These are phyloP conservation scores for Yarrowia galli DNA, from an alignment of 1,139 yeast genomes.

Conservation along the genomic window DNA sequence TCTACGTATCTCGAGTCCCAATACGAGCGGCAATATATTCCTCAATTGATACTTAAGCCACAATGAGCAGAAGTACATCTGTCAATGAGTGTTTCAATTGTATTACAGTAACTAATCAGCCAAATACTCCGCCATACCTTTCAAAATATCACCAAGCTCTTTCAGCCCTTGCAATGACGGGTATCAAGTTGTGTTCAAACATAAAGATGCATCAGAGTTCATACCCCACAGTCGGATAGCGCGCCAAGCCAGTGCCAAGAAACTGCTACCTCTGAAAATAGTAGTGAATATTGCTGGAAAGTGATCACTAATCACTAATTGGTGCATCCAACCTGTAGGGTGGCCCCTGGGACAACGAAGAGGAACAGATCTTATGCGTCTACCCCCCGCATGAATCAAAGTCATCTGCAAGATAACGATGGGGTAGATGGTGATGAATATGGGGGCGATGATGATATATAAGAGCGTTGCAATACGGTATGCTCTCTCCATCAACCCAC, in stretches of 20 bases:
- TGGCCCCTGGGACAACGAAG: conserved; percentile 17
- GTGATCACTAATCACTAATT: conserved; percentile 20
- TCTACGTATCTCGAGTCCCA: too few species aligned
- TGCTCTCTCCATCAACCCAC: background rate
- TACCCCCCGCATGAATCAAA: conserved; percentile 28
- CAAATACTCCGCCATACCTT: background rate
- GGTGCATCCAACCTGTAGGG: conserved; percentile 1
- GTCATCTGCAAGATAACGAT: conserved; percentile 31
- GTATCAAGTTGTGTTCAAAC: background rate
- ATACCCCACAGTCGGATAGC: conserved; percentile 36
- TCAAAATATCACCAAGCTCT: background rate
- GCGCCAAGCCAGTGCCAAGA: conserved; percentile 30
- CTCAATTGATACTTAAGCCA: background rate
- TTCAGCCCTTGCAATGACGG: background rate
- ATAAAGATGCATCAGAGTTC: conserved; percentile 6
- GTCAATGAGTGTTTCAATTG: background rate
- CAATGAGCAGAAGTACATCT: background rate
- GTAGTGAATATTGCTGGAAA: background rate
- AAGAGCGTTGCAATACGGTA: background rate
- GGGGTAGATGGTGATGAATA: conserved; percentile 28
- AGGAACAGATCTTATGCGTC: conserved; percentile 19
- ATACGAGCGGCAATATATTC: conserved; percentile 1
- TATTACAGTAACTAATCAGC: background rate
- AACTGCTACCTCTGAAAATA: background rate
- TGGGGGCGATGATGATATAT: conserved; percentile 13